Evolutionary conservation across 331 rosid genomes (phyloP), one percentile per base, ranked within the genome.

Genomic region (Stylosanthes scabra): DNA sequence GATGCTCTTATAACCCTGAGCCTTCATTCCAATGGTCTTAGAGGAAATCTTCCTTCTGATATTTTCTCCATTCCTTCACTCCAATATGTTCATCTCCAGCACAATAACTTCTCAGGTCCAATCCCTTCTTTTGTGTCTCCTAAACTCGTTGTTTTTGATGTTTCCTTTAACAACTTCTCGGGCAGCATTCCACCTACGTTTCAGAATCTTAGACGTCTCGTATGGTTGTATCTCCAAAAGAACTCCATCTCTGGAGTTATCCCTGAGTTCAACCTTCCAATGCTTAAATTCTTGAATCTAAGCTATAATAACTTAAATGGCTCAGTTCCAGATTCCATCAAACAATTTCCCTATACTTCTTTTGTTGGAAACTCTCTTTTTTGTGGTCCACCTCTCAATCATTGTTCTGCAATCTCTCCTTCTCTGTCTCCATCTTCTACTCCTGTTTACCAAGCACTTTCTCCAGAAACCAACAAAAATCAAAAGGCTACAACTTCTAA

Each of bases 291-390:
- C 52, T 83, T 88, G 80, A 90, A 90, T 55, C 60, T 90, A 81
- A 86, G 89, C 83, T 78, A 71, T 37, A 90, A 90, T 68, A 79
- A 82, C 68, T 80, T 90, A 11, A 87, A 82, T 76, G 96, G 93
- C 31, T 71, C 91, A 29, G 72, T 90, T 62, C 93, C 96, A 75
- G 50, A 16, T 49, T 78, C 84, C 79, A 78, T 90, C 34, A 71
- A 65, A 60, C 74, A 68, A 2, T 90, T 62, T 45, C 86, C 91
- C 1, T 14, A 20, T 11, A 73, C 81, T 78, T 87, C 92, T 50
- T 90, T 87, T 82, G 68, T 80, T 76, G 92, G 86, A 7, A 89
- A 89, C 72, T 76, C 76, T 78, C 80, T 52, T 46, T 74, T 83
- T 70, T 87, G 92, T 78, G 96, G 92, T 8, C 78, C 66, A 6